These are phyloP conservation scores for Sarcodon sp. DNA, from an alignment of 768 basidiomycete genomes.

Conservation along the genomic window DNA sequence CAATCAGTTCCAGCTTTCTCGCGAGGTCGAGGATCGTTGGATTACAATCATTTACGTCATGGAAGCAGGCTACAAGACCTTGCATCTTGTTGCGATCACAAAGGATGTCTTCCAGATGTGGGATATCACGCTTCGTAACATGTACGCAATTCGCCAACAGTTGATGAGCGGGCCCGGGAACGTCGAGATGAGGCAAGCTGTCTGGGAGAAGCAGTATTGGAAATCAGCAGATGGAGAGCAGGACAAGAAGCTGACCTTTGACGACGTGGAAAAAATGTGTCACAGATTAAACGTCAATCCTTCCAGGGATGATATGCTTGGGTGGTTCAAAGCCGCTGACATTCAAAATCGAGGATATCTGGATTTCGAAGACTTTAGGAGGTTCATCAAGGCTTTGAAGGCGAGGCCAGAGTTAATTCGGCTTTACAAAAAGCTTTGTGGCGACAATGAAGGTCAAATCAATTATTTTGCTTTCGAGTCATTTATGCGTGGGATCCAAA, in stretches of 20 bases:
- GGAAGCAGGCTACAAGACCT: constrained; percentile 69
- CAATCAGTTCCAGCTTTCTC: constrained; percentile 50
- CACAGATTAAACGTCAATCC: constrained; percentile 55
- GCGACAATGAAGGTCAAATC: constrained; percentile 18
- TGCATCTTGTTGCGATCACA: constrained; percentile 71
- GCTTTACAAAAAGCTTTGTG: constrained; percentile 35
- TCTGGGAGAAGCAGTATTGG: constrained; percentile 82
- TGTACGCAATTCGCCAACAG: constrained; percentile 53
- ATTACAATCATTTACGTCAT: constrained; percentile 77
- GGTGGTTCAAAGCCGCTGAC: constrained; percentile 61
- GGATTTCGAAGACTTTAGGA: constrained; percentile 69
- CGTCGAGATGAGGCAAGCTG: constrained; percentile 44
- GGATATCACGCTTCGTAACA: constrained; percentile 48
- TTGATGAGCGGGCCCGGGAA: constrained; percentile 59
- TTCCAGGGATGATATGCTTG: constrained; percentile 34
- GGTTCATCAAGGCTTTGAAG: constrained; percentile 74
- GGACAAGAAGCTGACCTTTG: constrained; percentile 54
- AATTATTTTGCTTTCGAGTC: constrained; percentile 26
- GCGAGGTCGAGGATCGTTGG: constrained; percentile 60
- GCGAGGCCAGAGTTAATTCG: constrained; percentile 70
- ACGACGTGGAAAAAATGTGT: constrained; percentile 63
- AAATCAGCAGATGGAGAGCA: constrained; percentile 47
- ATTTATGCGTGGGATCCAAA: constrained; percentile 42
- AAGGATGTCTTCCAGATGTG: constrained; percentile 48
- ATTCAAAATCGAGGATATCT: constrained; percentile 39